phyloP scores from a whole-genome alignment of 768 basidiomycete genomes.

The Rhodotorula diobovata region DNA sequence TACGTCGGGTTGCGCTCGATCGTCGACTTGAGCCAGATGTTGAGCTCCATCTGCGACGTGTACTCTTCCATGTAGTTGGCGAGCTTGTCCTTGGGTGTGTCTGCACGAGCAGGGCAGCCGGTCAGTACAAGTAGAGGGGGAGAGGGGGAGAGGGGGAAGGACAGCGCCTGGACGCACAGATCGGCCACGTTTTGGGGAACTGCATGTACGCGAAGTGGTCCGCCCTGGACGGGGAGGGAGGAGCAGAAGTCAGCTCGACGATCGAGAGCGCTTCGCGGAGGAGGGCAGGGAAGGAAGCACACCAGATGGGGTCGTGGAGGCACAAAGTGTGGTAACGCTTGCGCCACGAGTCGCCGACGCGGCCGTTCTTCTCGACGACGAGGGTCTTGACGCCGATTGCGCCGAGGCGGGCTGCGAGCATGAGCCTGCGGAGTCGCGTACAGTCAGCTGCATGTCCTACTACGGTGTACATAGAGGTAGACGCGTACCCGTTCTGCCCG shows the following conservation, averaged over 20 bases:
- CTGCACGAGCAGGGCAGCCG: neutral
- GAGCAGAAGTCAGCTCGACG: neutral
- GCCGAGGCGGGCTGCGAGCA: conserved; percentile 63
- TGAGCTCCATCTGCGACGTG: conserved; percentile 34
- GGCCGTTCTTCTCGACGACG: conserved; percentile 60
- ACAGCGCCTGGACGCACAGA: conserved; percentile 22
- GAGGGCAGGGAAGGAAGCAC: conserved; percentile 52
- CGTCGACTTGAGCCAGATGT: conserved; percentile 39
- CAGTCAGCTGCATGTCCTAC: no score
- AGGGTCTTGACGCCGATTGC: conserved; percentile 57
- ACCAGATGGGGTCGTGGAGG: conserved; percentile 42
- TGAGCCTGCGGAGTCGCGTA: conserved; percentile 42
- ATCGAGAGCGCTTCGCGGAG: neutral
- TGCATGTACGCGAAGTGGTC: conserved; percentile 48
- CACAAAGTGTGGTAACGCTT: neutral
- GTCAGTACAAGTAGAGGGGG: neutral
- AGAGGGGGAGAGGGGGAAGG: no score
- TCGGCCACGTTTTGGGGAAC: conserved; percentile 45
- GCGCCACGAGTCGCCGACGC: conserved; percentile 47
- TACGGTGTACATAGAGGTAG: no score
- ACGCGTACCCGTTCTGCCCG: conserved; percentile 54
- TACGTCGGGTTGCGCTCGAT: conserved; percentile 36
- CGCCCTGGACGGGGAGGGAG: no score
- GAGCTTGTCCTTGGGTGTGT: conserved; percentile 43
- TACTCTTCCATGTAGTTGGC: conserved; percentile 46